Percentiles rank a stretch among this genome's conserved stretches.
These are phyloP conservation scores for Candida sanyaensis DNA, from an alignment of 1,139 yeast genomes.

Conservation along the genomic window DNA sequence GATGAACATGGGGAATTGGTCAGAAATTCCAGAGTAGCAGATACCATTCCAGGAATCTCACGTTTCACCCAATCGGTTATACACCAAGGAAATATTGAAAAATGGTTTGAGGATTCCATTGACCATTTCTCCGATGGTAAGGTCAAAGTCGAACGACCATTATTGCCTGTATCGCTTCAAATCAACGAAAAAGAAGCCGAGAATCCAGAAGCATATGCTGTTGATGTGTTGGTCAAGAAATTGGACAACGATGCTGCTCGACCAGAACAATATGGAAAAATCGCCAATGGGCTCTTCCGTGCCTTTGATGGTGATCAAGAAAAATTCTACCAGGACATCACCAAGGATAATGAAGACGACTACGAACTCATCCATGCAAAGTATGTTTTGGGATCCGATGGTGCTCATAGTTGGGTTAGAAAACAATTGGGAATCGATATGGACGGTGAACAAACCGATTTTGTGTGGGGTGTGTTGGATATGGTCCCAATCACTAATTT, in stretches of 20 bases:
- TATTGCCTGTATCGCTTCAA: slow-evolving; percentile 22
- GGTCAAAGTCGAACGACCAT: slow-evolving; percentile 24
- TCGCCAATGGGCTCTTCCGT: slow-evolving; percentile 28
- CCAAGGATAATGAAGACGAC: slow-evolving; percentile 12
- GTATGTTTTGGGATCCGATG: slow-evolving; percentile 35
- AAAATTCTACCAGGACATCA: slow-evolving; percentile 10
- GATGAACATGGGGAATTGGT: slow-evolving; percentile 17
- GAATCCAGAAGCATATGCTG: slow-evolving; percentile 26
- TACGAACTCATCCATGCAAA: slow-evolving; percentile 25
- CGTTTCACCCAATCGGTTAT: slow-evolving; percentile 30
- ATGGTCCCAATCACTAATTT: slow-evolving; percentile 33
- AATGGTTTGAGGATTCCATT: slow-evolving; percentile 25
- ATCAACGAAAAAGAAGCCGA: slow-evolving; percentile 21
- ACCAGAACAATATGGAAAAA: slow-evolving; percentile 25
- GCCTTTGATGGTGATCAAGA: slow-evolving; percentile 30
- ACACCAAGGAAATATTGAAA: slow-evolving; percentile 33
- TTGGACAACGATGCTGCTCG: slow-evolving; percentile 13
- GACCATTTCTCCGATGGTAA: slow-evolving; percentile 22
- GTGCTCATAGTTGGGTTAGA: slow-evolving; percentile 38
- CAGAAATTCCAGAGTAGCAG: slow-evolving; percentile 26
- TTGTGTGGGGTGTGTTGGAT: slow-evolving; percentile 39
- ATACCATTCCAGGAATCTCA: slow-evolving; percentile 28
- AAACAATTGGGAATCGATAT: slow-evolving; percentile 21
- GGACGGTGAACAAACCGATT: slow-evolving; percentile 36
- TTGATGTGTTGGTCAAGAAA: slow-evolving; percentile 19